phyloP scores from a whole-genome alignment of 148 eudicot species.

The Oxyria digyna region DNA sequence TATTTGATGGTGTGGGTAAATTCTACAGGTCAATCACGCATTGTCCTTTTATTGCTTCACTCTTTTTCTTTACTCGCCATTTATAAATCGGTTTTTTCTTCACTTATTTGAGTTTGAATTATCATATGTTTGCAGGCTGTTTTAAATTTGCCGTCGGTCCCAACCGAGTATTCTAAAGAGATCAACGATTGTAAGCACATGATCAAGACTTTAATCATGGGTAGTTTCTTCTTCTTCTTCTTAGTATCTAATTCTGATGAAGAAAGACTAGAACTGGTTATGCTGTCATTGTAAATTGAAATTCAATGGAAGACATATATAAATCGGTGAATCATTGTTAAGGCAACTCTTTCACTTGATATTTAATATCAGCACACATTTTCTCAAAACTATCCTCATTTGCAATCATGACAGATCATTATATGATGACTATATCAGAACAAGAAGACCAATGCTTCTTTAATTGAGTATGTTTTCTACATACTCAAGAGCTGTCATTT shows the following conservation, averaged over 20 bases:
- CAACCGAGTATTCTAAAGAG: slow-evolving; percentile 88
- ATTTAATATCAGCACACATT: too few species aligned
- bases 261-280: too few species aligned
- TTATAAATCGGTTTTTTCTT: neutral
- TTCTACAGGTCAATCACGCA: neutral
- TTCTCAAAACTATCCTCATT: too few species aligned
- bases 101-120: slow-evolving; percentile 8
- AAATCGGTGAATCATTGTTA: neutral
- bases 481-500: too few species aligned
- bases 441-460: too few species aligned
- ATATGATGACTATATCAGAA: too few species aligned
- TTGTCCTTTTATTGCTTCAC: neutral
- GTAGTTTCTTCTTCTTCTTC: slow-evolving; percentile 23
- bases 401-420: too few species aligned
- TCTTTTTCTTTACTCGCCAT: neutral
- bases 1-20: too few species aligned
- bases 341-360: neutral
- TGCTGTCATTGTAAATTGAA: neutral
- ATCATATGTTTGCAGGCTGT: slow-evolving; percentile 56
- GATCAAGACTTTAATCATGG: slow-evolving; percentile 91
- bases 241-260: neutral
- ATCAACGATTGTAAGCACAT: slow-evolving; percentile 87
- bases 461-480: too few species aligned
- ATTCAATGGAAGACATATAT: neutral
- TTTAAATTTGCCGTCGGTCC: slow-evolving; percentile 70